These are phyloP conservation scores for Chalciporus pseudorubinellus DNA, from an alignment of 768 basidiomycete genomes.

Conservation along the genomic window DNA sequence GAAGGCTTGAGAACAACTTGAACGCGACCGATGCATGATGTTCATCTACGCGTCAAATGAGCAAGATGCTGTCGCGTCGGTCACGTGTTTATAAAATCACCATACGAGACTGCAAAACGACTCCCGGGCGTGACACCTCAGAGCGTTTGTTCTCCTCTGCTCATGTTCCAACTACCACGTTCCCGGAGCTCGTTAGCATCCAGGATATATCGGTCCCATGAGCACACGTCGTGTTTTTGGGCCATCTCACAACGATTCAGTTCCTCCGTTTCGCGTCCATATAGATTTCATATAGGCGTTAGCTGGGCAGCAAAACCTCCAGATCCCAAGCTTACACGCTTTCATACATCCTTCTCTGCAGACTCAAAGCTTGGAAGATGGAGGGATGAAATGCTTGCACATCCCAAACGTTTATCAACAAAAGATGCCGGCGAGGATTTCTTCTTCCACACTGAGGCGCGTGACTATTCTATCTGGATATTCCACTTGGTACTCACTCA, in stretches of 20 bases:
- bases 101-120: too few relatives aligned
- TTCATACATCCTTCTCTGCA: constrained; percentile 50
- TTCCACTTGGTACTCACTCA: constrained; percentile 1
- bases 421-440: constrained; percentile 57
- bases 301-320: constrained; percentile 78
- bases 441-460: constrained; percentile 67
- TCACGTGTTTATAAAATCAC: constrained; percentile 21
- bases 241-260: constrained; percentile 11
- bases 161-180: constrained; percentile 15
- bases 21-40: too few relatives aligned
- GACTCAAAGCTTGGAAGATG: constrained; percentile 62
- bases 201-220: not conserved
- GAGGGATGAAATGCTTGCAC: constrained; percentile 61
- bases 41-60: too few relatives aligned
- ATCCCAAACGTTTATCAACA: constrained; percentile 40
- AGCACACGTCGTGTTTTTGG: not conserved
- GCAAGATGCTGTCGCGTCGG: not conserved
- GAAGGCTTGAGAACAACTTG: too few relatives aligned
- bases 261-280: constrained; percentile 45
- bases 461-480: constrained; percentile 22
- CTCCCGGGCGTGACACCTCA: not conserved
- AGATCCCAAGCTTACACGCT: constrained; percentile 34
- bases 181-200: not conserved
- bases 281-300: constrained; percentile 71
- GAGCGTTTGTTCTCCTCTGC: not conserved